Evolutionary conservation across 768 basidiomycete species (phyloP), one percentile per base, ranked within the genome.

Genomic region (Phanerochaete sordida): DNA sequence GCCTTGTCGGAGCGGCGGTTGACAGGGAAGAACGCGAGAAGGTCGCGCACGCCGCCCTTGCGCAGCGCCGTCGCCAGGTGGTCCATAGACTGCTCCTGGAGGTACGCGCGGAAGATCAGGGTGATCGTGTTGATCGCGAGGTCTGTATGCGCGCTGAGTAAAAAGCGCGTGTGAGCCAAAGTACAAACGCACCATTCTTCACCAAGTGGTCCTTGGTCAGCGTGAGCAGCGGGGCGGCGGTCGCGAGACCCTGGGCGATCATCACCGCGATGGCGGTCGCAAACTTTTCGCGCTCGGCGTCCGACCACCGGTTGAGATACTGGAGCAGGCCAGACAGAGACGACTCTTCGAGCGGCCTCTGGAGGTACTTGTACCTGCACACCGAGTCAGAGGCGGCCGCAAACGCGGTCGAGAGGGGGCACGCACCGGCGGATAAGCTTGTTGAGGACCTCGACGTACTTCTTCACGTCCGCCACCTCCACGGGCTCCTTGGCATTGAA

Each of bases 361-460:
- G 96, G 68, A 99, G 91, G 82, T 98, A 99, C 76, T 98, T 98
- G 83, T 98, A 98, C 77, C 95, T 96, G 69, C 37, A 57, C 45
- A 35, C 35, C 23, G 21, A 50, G 60, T 37, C 45, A 64, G 54
- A 64, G 58, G 1, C 21, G 26, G 23, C 28, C 9, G 54, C n/a
- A 39, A 26, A 3, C 21, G 3, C 11, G 16, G 50, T n/a, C 30
- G 6, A 47, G 30, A 31, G 44, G 1, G 35, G n/a, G 27, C 55
- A 63, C 74, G 58, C 67, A 92, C 94, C 96, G 88, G 76, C 96
- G 84, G 80, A 95, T 93, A 60, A 98, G 88, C 78, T 94, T 95
- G 75, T 94, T 94, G 68, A 98, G 81, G 35, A 97, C 95, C 62
- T 96, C 95, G 58, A 95, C 81, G 68, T 97, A 93, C 71, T 89